These are phyloP conservation scores for Globisporangium nunn DNA, from an alignment of 352 stramenopile species.

Conservation along the genomic window DNA sequence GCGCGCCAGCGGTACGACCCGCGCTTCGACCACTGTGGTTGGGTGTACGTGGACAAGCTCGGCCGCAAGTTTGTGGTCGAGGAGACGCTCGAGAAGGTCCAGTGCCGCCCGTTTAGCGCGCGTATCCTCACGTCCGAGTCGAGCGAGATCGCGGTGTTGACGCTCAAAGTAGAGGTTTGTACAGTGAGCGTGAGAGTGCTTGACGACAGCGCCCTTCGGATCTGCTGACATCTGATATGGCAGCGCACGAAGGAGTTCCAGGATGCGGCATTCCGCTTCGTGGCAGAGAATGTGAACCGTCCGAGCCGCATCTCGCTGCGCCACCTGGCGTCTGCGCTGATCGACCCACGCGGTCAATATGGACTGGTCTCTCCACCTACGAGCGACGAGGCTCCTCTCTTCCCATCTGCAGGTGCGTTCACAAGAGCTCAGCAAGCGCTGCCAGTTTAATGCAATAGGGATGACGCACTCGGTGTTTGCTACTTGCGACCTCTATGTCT, in stretches of 20 bases:
- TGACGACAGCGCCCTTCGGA: too few species aligned
- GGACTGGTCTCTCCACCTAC: background rate
- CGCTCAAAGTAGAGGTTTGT: conserved; percentile 43
- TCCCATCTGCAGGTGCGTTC: conserved; percentile 41
- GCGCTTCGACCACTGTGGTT: conserved; percentile 76
- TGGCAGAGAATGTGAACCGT: conserved; percentile 39
- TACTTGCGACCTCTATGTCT: background rate
- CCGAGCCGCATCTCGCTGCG: conserved; percentile 58
- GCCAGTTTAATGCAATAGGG: background rate
- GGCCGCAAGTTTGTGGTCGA: conserved; percentile 82
- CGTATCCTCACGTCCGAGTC: conserved; percentile 66
- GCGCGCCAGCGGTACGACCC: conserved; percentile 43
- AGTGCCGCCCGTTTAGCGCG: conserved; percentile 72
- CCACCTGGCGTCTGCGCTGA: conserved; percentile 38
- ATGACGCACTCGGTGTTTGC: background rate
- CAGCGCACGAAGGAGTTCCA: conserved; percentile 63
- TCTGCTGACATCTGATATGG: background rate
- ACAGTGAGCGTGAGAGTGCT: background rate
- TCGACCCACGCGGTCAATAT: conserved; percentile 24
- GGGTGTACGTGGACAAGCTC: conserved; percentile 75
- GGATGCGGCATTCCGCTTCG: conserved; percentile 45
- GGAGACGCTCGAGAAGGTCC: conserved; percentile 71
- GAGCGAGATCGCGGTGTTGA: conserved; percentile 72
- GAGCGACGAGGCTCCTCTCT: conserved; percentile 15
- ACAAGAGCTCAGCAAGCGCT: background rate